These are phyloP conservation scores for Calonectria ilicicola DNA, from an alignment of 2,329 filamentous ascomycete species.

Conservation along the genomic window DNA sequence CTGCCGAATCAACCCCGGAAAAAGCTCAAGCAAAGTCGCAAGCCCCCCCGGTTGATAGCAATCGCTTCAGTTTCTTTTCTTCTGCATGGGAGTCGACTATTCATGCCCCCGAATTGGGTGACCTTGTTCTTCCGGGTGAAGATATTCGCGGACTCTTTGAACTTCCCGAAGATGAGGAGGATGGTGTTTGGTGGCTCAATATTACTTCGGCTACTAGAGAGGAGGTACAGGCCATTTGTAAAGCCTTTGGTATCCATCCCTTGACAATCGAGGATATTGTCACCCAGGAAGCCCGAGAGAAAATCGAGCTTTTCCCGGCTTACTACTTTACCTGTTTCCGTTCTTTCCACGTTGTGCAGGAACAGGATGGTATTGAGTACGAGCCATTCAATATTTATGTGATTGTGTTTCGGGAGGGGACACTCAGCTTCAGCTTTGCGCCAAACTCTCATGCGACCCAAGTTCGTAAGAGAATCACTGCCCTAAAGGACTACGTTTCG, in stretches of 20 bases:
- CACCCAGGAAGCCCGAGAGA: conserved; percentile 95
- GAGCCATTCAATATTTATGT: conserved; percentile 98
- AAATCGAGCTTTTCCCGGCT: conserved; percentile 96
- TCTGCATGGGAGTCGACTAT: conserved; percentile 95
- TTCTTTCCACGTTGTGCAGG: conserved; percentile 85
- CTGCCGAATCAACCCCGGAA: conserved; percentile 33
- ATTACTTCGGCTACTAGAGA: conserved; percentile 91
- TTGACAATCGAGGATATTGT: conserved; percentile 96
- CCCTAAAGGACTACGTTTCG: conserved; percentile 93
- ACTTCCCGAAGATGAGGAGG: conserved; percentile 69
- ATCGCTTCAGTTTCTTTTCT: conserved; percentile 96
- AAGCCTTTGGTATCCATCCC: conserved; percentile 95
- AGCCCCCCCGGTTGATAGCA: conserved; percentile 67
- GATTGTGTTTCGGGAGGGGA: conserved; percentile 94
- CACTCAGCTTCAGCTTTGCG: conserved; percentile 93
- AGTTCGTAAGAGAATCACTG: conserved; percentile 90
- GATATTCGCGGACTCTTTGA: conserved; percentile 88
- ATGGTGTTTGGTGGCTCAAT: conserved; percentile 99
- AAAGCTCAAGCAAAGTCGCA: conserved; percentile 50
- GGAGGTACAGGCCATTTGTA: conserved; percentile 88
- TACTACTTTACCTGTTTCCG: conserved; percentile 99
- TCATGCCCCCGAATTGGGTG: conserved; percentile 88
- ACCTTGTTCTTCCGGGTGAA: conserved; percentile 89
- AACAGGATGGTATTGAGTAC: conserved; percentile 84
- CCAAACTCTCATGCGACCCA: conserved; percentile 89